Evolutionary conservation across 116 monocot species (phyloP), one percentile per base, ranked within the genome.

Genomic region (Posidonia oceanica): DNA sequence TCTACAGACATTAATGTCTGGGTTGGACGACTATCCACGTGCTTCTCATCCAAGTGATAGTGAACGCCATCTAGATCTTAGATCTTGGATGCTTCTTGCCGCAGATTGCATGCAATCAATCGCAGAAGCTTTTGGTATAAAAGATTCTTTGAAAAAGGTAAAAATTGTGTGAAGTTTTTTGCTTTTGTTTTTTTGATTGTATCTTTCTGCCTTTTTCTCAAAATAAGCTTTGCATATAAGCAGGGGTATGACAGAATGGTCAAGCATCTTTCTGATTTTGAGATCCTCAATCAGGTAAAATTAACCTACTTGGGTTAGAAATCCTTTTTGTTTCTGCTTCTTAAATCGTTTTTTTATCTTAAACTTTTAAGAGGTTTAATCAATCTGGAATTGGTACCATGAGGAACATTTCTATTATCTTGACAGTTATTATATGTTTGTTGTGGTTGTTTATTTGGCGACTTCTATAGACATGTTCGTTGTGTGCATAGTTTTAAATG

Each of bases 41-140:
- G 93, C 98, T 75, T 98, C 98, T 13, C 98, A 98, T 74, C 98
- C 98, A 40, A 87, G 75, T 81, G 87, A 87, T 41, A 82, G 87
- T 54, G 98, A 98, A 74, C 87, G 82, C 55, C 98, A 98, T 75
- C 69, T 98, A 42, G 98, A 98, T 63, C 77, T 98, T 52, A 83
- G 90, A 72, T 98, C 89, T 76, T 98, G 98, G 98, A 98, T 98
- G 93, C 82, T 85, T 77, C 89, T 98, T 70, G 93, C 93, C 63
- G 80, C 93, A 68, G 80, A 85, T 82, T 89, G 85, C 77, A 82
- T 98, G 87, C 79, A 81, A 61, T 93, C 90, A 66, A 90, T 98
- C 71, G 74, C 77, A 20, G 77, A 87, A 67, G 70, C 78, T 38
- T 53, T 82, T 69, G 69, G 61, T 17, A 70, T 61, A 13, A 71